Conservation (phyloP, 306 rosid genomes). For the Heteromeles arbutifolia region DNA sequence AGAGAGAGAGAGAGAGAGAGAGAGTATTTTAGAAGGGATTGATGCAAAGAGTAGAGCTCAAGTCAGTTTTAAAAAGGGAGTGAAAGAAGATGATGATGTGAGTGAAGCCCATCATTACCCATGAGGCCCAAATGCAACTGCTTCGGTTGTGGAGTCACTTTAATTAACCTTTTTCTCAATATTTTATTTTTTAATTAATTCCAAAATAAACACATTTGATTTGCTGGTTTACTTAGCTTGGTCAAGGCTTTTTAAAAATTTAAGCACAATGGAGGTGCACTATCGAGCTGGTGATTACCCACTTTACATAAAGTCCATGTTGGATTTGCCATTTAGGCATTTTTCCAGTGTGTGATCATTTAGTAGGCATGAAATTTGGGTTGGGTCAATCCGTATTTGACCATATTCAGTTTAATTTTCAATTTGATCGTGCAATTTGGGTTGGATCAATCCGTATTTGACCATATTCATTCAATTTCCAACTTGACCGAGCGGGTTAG, state of each 20-base stretch:
- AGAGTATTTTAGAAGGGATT: no score
- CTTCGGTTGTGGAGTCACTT: conserved; percentile 64
- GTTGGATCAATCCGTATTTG: no score
- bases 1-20: no score
- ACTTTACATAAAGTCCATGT: neutral
- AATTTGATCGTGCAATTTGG: no score
- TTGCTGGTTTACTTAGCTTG: neutral
- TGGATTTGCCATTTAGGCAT: neutral
- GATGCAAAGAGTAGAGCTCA: no score
- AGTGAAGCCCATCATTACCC: conserved; percentile 50
- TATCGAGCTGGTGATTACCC: neutral
- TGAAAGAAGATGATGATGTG: neutral
- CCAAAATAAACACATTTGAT: neutral
- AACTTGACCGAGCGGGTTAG: no score
- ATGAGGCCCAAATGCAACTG: conserved; percentile 44
- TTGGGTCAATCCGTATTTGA: no score
- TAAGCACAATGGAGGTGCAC: neutral
- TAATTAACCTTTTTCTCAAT: conserved; percentile 33
- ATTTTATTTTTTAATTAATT: neutral
- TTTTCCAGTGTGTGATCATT: neutral
- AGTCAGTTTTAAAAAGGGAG: no score
- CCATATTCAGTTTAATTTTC: no score
- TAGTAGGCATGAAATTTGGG: no score
- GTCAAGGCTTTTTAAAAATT: neutral
- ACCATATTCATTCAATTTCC: no score